Percentiles rank a stretch among this genome's conserved stretches.
Evolutionary conservation across 495 filamentous ascomycete genomes (phyloP).

Genomic region (Saxophila tyrrhenica): DNA sequence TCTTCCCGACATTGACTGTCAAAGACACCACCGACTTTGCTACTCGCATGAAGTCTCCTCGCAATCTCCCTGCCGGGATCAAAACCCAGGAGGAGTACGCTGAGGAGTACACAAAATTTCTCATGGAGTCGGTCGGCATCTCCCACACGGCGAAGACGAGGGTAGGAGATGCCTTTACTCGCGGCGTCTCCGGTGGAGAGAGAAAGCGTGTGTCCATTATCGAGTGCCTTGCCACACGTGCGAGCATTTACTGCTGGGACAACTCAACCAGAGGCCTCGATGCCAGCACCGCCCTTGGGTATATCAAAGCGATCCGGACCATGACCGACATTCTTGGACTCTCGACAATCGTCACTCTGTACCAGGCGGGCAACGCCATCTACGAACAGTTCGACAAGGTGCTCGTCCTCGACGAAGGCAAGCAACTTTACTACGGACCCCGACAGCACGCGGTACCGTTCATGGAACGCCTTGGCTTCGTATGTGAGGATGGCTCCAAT

Average conservation of each 20-base stretch:
- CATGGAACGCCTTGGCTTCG: constrained; percentile 48
- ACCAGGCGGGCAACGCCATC: constrained; percentile 59
- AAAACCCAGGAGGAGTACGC: constrained; percentile 49
- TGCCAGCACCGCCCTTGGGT: constrained; percentile 54
- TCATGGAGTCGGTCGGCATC: constrained; percentile 30
- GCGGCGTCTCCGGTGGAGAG: constrained; percentile 62
- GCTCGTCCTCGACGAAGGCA: constrained; percentile 55
- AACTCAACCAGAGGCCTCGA: constrained; percentile 58
- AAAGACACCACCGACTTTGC: constrained; percentile 61
- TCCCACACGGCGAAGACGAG: constrained; percentile 56
- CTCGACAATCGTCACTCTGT: constrained; percentile 52
- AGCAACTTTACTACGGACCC: constrained; percentile 48
- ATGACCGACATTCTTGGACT: constrained; percentile 51
- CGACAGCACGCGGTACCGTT: constrained; percentile 31
- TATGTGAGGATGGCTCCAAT: constrained; percentile 48
- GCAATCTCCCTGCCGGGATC: neutral
- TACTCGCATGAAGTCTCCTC: constrained; percentile 39
- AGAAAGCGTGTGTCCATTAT: constrained; percentile 62
- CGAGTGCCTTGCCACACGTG: constrained; percentile 55
- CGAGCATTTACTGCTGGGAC: constrained; percentile 55
- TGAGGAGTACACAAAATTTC: constrained; percentile 30
- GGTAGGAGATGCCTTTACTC: constrained; percentile 54
- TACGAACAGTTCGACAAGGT: constrained; percentile 65
- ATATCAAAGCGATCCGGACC: constrained; percentile 49
- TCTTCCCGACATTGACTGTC: constrained; percentile 53